A percentile compares a stretch with the other conserved stretches of the same genome.
Conservation (phyloP, 768 basidiomycete genomes). For the Rossbeevera mucosa region DNA sequence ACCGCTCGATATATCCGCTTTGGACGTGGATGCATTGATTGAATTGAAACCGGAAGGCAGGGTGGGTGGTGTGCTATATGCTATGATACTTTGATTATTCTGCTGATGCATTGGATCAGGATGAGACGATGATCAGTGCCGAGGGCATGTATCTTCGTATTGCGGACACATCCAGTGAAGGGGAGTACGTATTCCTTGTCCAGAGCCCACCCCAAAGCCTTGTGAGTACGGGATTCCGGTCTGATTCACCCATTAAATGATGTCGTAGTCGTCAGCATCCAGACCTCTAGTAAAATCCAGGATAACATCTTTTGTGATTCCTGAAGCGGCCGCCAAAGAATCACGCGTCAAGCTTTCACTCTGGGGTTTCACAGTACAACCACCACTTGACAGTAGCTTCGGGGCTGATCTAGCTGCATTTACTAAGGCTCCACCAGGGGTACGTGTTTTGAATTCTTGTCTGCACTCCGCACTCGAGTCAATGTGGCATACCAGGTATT, state of each 20-base stretch:
- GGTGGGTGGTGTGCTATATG: constrained; percentile 37
- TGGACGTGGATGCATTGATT: constrained; percentile 58
- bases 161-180: constrained; percentile 40
- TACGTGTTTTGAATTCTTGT: constrained; percentile 37
- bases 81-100: background rate
- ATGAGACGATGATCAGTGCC: constrained; percentile 65
- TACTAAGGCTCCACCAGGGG: constrained; percentile 82
- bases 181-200: constrained; percentile 40
- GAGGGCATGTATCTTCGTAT: constrained; percentile 59
- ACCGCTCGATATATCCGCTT: constrained; percentile 55
- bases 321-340: constrained; percentile 69
- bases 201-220: constrained; percentile 55
- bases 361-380: constrained; percentile 57
- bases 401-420: constrained; percentile 57
- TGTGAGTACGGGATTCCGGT: constrained; percentile 37
- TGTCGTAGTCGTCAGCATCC: constrained; percentile 39
- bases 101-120: constrained; percentile 36
- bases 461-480: background rate
- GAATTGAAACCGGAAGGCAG: constrained; percentile 70
- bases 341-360: constrained; percentile 64
- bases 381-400: constrained; percentile 62
- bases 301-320: constrained; percentile 60
- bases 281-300: constrained; percentile 56
- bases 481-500: constrained; percentile 55
- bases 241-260: constrained; percentile 1